Base-by-base conservation (phyloP, 352 stramenopile genomes). In the Globisporangium alternatum region DNA sequence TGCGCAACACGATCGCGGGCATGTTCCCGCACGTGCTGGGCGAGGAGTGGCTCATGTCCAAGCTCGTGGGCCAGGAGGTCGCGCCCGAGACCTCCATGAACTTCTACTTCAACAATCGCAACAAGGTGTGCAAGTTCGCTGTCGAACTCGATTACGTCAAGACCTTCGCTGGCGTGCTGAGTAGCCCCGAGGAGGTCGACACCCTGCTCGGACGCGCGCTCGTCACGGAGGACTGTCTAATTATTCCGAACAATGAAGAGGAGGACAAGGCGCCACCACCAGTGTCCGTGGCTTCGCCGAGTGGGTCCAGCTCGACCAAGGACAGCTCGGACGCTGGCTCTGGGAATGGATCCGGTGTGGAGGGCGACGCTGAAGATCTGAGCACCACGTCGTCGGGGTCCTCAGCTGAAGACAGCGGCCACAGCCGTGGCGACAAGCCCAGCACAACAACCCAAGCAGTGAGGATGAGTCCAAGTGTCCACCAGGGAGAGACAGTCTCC, bases 11-110 rank as follows among this genome's bases (percentile, higher is more conserved):
- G 22, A 78, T 86, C 49, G 64, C 68, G 8, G 72, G 65, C 13
- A 64, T 86, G 35, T 82, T 83, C 43, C 77, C 77, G 1, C 77
- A 86, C 30, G 45, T 82, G 37, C 52, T 81, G 17, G 64, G 73
- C 52, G 67, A 83, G 56, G 68, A 80, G 39, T 67, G 59, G 41
- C 64, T 86, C 52, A 62, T 80, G 43, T 56, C 70, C 13, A 67
- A 76, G 9, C 71, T 86, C 15, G 70, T 83, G 0, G 77, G 75
- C 1, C 67, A 77, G 19, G 70, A 78, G 30, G 62, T 83, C 22
- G 67, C 59, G 10, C 70, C 68, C 0, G 35, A 69, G 1, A 64
- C 58, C 21, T 56, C 59, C 15, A 53, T 80, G 8, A 67, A 60
- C 21, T 86, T 81, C 49, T 76, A 72, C 56, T 86, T 82, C 30